Conservation (phyloP, 768 basidiomycete genomes). For the Boletus rex-veris region DNA sequence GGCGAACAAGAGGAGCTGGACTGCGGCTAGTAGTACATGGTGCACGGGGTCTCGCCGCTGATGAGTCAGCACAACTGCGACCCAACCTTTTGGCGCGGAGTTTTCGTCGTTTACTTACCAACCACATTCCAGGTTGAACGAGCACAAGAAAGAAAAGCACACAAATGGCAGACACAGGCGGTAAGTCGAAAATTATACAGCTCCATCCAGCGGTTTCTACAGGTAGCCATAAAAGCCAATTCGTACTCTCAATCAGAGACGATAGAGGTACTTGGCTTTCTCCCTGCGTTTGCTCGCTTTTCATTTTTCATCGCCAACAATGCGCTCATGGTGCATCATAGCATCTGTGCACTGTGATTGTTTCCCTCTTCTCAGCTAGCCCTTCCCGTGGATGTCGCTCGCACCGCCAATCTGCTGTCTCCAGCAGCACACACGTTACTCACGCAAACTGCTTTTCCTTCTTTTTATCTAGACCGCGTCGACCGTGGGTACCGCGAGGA, state of each 20-base stretch:
- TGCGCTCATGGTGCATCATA: constrained; percentile 63
- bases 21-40: constrained; percentile 11
- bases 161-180: constrained; percentile 50
- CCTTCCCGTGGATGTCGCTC: constrained; percentile 41
- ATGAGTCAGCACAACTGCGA: constrained; percentile 21
- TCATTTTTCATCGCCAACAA: constrained; percentile 40
- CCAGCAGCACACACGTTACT: constrained; percentile 47
- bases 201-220: constrained; percentile 24
- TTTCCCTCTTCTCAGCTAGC: constrained; percentile 56
- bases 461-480: constrained; percentile 43
- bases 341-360: constrained; percentile 43
- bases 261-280: constrained; percentile 34
- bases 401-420: constrained; percentile 41
- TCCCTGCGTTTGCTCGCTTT: constrained; percentile 30
- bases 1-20: constrained; percentile 7
- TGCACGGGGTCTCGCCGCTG: constrained; percentile 24
- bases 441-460: constrained; percentile 45
- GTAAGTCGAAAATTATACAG: constrained; percentile 40
- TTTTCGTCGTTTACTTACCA: constrained; percentile 19
- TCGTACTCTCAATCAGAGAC: constrained; percentile 32
- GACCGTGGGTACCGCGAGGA: constrained; percentile 60
- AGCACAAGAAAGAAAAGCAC: constrained; percentile 15
- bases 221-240: constrained; percentile 26
- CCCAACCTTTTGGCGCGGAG: constrained; percentile 5
- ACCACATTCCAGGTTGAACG: constrained; percentile 22